phyloP scores from a whole-genome alignment of 192 early-diverging fungal genomes.

The Funneliformis geosporum region DNA sequence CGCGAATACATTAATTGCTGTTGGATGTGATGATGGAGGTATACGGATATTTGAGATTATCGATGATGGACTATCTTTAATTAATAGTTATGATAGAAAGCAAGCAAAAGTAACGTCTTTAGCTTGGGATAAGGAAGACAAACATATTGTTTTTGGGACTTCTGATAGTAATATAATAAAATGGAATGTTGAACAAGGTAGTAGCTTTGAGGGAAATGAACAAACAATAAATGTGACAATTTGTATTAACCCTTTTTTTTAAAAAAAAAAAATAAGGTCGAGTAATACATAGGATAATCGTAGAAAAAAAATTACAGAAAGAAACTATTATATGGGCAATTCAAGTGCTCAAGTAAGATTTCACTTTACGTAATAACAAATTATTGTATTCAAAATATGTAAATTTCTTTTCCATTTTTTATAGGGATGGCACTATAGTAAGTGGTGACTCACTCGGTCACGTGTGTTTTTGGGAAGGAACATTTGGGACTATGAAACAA shows the following conservation, averaged over 20 bases:
- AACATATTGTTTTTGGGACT: conserved; percentile 76
- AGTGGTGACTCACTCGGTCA: conserved; percentile 90
- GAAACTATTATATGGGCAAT: conserved; percentile 92
- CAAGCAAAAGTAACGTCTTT: conserved; percentile 78
- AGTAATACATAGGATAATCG: conserved; percentile 69
- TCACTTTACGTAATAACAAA: too few species aligned
- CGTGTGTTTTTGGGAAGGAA: conserved; percentile 86
- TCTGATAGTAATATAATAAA: conserved; percentile 78
- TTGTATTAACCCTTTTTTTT: neutral
- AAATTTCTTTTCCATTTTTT: neutral
- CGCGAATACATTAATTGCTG: conserved; percentile 73
- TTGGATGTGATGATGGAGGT: conserved; percentile 92
- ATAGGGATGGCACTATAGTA: conserved; percentile 71
- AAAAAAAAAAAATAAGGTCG: conserved; percentile 43
- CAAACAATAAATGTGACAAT: neutral
- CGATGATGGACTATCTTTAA: conserved; percentile 66
- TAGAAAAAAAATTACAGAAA: conserved; percentile 67
- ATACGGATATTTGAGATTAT: conserved; percentile 86
- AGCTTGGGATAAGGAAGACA: conserved; percentile 77
- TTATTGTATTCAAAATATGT: neutral
- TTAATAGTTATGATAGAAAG: conserved; percentile 52
- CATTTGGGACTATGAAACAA: conserved; percentile 66
- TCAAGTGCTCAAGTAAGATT: conserved; percentile 48
- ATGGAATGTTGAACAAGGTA: conserved; percentile 57
- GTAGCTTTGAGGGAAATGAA: neutral